Evolutionary conservation across 2,329 filamentous ascomycete genomes (phyloP).

Genomic region (Beauveria brongniartii): DNA sequence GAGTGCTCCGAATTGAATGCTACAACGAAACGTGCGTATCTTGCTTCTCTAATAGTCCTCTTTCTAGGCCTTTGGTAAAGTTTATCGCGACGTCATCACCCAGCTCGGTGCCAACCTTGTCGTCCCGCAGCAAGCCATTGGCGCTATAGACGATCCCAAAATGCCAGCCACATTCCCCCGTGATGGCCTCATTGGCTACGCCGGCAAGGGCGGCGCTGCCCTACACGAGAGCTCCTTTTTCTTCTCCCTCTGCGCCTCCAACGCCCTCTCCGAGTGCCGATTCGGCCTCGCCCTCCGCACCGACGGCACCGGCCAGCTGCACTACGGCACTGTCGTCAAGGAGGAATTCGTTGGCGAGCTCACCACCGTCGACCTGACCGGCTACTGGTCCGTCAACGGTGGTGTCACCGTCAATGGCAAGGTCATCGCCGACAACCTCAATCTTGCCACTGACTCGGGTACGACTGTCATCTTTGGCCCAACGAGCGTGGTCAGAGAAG

Average conservation of each 20-base stretch:
- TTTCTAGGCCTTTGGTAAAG: constrained; percentile 13
- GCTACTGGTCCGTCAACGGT: constrained; percentile 12
- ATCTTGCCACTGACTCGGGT: constrained; percentile 15
- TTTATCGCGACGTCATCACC: constrained; percentile 14
- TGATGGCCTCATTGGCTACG: constrained; percentile 17
- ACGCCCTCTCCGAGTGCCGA: constrained; percentile 14
- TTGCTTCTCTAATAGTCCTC: background rate
- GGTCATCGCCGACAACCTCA: background rate
- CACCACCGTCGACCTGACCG: background rate
- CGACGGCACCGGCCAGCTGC: constrained; percentile 15
- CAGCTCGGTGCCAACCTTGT: constrained; percentile 15
- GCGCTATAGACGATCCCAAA: constrained; percentile 11
- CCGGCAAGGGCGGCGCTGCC: constrained; percentile 4
- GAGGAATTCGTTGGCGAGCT: constrained; percentile 12
- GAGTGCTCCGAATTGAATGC: background rate
- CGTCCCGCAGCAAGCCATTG: constrained; percentile 13
- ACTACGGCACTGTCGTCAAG: constrained; percentile 15
- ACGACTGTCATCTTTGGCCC: constrained; percentile 16
- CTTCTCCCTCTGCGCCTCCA: constrained; percentile 14
- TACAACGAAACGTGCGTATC: background rate
- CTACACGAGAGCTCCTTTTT: constrained; percentile 13
- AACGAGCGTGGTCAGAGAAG: constrained; percentile 2
- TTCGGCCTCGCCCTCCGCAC: constrained; percentile 15
- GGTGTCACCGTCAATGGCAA: constrained; percentile 12
- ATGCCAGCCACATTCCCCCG: constrained; percentile 14